Conservation (phyloP, 164 flowering plant species). For the Platanus orientalis region DNA sequence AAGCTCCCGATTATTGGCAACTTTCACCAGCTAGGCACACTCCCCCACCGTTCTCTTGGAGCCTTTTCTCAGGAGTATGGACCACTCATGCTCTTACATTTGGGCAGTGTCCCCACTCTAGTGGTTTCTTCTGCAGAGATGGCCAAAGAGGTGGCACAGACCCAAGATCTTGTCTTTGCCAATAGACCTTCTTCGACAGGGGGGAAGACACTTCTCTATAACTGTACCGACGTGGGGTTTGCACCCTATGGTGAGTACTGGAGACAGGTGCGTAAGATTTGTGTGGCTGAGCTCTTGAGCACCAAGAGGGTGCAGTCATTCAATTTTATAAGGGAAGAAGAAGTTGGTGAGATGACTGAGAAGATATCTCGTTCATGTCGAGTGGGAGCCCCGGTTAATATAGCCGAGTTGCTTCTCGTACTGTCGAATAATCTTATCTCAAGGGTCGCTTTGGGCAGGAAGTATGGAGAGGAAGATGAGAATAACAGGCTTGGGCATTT, state of each 20-base stretch:
- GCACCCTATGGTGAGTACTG: constrained; percentile 32
- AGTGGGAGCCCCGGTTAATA: neutral
- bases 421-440: neutral
- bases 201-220: constrained; percentile 14
- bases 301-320: constrained; percentile 24
- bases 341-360: constrained; percentile 11
- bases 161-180: constrained; percentile 19
- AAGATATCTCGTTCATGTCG: constrained; percentile 6
- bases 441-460: neutral
- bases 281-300: constrained; percentile 20
- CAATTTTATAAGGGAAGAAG: constrained; percentile 16
- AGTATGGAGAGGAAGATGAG: neutral
- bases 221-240: constrained; percentile 7
- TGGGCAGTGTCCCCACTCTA: constrained; percentile 11
- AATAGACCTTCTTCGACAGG: constrained; percentile 10
- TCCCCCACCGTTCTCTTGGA: constrained; percentile 16
- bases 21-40: constrained; percentile 17
- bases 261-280: constrained; percentile 25
- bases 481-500: neutral
- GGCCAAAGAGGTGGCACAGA: constrained; percentile 18
- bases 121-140: constrained; percentile 23
- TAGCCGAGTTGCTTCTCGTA: neutral
- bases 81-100: constrained; percentile 18
- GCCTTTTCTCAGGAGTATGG: constrained; percentile 15
- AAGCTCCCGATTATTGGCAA: constrained; percentile 22